Base-by-base conservation (phyloP, 106 monocot genomes). In the Phalaenopsis equestris region DNA sequence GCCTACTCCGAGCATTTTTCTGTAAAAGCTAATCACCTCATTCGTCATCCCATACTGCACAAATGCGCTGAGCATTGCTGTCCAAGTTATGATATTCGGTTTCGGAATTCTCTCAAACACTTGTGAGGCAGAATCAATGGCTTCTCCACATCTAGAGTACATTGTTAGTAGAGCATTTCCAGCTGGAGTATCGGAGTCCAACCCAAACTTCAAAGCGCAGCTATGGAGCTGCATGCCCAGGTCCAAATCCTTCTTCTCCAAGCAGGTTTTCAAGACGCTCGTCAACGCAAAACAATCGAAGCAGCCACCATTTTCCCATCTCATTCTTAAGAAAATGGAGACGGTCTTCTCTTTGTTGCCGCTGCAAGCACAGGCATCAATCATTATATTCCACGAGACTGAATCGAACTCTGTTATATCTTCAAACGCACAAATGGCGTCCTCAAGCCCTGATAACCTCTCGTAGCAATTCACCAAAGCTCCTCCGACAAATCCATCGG, bases 131-230 rank as follows among this genome's bases (percentile, higher is more conserved):
- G 91, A 83, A 19, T 57, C 55, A 75, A 84, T 81, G 42, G 75
- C 75, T 30, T 75, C 58, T 6, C 75, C 76, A 55, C 94, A 94
- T 75, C 86, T 94, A 1, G 87, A 88, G 21, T 94, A 94, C 94
- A 94, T 91, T 0, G 91, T 91, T 23, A 94, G n/a, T 9, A 94
- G 83, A 5, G 90, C 84, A 82, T 94, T 94, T 55, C 85, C 87
- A 11, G 86, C 74, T 1, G 94, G 83, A 0, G 84, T 85, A 10
- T 88, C 84, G 0, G 19, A 67, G 19, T 75, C 85, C 75, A 94
- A 77, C 1, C 88, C 87, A 38, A 79, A 81, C 75, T 86, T 90
- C 76, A 90, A 42, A 7, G 86, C 81, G 42, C 87, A 86, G 10
- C 73, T 77, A 81, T 94, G 94, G 15, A 94, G 79, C 68, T 91